phyloP scores from a whole-genome alignment of 352 stramenopile species.

The Phytophthora lateralis region DNA sequence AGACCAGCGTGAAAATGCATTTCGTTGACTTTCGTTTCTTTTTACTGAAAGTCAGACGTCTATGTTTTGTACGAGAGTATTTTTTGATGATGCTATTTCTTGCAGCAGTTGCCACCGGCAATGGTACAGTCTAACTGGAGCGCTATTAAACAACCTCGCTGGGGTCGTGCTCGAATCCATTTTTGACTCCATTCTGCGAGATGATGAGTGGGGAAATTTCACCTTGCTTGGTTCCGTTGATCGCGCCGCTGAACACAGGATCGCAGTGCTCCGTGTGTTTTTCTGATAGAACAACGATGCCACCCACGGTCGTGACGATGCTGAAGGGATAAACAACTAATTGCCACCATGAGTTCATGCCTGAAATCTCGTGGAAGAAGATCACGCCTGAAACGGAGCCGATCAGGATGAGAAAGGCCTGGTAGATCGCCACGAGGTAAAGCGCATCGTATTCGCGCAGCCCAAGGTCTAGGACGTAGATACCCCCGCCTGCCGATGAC shows the following conservation, averaged over 20 bases:
- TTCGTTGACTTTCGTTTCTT: conserved; percentile 16
- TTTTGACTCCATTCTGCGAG: conserved; percentile 33
- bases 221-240: conserved; percentile 44
- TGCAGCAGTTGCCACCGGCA: conserved; percentile 8
- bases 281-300: conserved; percentile 84
- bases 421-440: conserved; percentile 86
- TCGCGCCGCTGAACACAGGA: conserved; percentile 30
- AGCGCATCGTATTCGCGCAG: conserved; percentile 88
- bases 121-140: not conserved
- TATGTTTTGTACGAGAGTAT: conserved; percentile 24
- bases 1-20: conserved; percentile 24
- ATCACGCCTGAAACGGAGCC: conserved; percentile 86
- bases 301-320: conserved; percentile 79
- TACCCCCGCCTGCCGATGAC: conserved; percentile 70
- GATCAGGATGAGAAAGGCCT: conserved; percentile 86
- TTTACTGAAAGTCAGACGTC: conserved; percentile 12
- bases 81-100: conserved; percentile 22
- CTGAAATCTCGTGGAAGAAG: conserved; percentile 87
- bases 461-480: conserved; percentile 79
- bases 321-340: conserved; percentile 73
- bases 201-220: conserved; percentile 57
- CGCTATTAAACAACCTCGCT: conserved; percentile 38
- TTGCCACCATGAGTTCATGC: conserved; percentile 87
- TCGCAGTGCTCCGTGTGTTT: conserved; percentile 72
- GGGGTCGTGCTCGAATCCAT: conserved; percentile 45